Base-by-base conservation (phyloP, 176 grass and related monocot species). In the Poa pratensis region DNA sequence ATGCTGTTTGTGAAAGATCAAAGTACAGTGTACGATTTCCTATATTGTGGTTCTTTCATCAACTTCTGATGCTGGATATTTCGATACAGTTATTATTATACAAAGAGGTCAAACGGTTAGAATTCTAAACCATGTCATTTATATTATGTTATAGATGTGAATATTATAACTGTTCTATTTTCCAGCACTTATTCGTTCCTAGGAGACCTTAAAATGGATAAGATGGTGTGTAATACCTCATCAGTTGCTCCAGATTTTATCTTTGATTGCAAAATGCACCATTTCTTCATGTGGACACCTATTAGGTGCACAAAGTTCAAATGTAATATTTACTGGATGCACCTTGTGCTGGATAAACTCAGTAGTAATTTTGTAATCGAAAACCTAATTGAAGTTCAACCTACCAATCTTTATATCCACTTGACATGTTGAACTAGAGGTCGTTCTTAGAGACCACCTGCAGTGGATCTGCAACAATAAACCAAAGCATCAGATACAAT, bases 191-290 rank as follows among this genome's bases (percentile, higher is more conserved):
- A 74, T 74, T 89, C 13, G 37, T 69, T 85, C 66, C 27, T 58
- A 82, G 63, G 78, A 70, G 24, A 75, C 51, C 35, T 71, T 64
- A 85, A 70, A 51, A 75, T 82, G 35, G 54, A 24, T 59, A 50
- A 69, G 67, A 84, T 76, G 65, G 23, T 83, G 9, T 52, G 53
- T 13, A 74, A 45, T 88, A 95, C 96, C 91, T 98, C 91, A 18
- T 95, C 91, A 45, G 86, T 94, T 80, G 91, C 96, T 88, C 96
- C 96, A 84, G 96, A 98, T 81, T 92, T 98, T 87, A 98, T 98
- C 92, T 87, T 98, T 22, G 96, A 98, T 66, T 98, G 96, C 82
- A 98, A 42, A 88, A 98, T 98, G 83, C 96, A 98, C 96, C 96
- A 90, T 89, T 95, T 98, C 87, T 93, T 95, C 89, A 98, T 93